These are phyloP conservation scores for Exobasidium cylindrosporum DNA, from an alignment of 1,284 basidiomycete genomes.

Conservation along the genomic window DNA sequence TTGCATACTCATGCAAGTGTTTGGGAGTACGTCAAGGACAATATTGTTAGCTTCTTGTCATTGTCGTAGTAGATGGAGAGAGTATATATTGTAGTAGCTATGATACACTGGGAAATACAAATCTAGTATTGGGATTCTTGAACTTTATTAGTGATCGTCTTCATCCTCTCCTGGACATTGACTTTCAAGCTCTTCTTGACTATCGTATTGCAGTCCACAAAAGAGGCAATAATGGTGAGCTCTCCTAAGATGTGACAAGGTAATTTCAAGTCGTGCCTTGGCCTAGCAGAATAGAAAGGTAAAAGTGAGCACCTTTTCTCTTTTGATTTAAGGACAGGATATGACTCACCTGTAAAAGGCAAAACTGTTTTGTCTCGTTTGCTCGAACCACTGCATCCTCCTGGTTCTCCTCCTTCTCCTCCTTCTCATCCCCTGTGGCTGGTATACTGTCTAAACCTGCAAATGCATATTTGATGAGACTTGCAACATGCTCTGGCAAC, in stretches of 20 bases:
- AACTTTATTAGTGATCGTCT: constrained; percentile 19
- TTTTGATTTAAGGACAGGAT: not conserved
- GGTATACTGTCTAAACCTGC: not conserved
- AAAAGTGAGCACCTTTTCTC: too few relatives aligned
- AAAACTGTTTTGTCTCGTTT: constrained; percentile 11
- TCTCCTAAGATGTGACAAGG: constrained; percentile 16
- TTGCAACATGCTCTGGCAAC: constrained; percentile 5
- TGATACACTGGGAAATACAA: too few relatives aligned
- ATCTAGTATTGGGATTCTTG: not conserved
- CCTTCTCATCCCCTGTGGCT: not conserved
- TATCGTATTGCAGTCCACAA: constrained; percentile 17
- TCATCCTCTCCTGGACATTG: constrained; percentile 22
- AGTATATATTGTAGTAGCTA: too few relatives aligned
- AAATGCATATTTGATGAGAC: constrained; percentile 14
- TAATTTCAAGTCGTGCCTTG: constrained; percentile 13
- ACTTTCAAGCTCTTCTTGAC: constrained; percentile 13
- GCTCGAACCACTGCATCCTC: not conserved
- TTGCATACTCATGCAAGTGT: not conserved
- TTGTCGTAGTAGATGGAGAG: too few relatives aligned
- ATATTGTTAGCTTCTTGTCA: not conserved
- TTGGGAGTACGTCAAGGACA: not conserved
- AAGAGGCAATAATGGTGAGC: constrained; percentile 24
- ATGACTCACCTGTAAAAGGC: constrained; percentile 14
- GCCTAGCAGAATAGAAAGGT: constrained; percentile 5
- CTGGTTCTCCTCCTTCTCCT: not conserved